Evolutionary conservation across 78 protist genomes (phyloP), one percentile per base, ranked within the genome.

Genomic region (Dictyostelium firmibasis): DNA sequence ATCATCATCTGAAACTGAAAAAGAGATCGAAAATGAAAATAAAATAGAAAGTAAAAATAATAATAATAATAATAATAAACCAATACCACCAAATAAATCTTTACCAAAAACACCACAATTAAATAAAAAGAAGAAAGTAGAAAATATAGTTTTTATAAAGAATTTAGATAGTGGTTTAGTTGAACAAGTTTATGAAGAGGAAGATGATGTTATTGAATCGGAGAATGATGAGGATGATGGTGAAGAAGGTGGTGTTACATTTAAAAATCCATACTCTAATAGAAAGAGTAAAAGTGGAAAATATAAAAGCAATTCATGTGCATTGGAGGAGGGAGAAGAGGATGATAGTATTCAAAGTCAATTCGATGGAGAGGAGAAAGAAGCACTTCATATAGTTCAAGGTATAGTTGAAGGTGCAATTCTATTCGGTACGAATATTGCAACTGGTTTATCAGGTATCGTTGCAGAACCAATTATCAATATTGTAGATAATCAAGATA

Each of bases 381-480:
- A 89, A 7, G 94, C 94, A 14, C 6, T 62, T 6, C 86, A 89
- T 50, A 11, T 89, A 2, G 94, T 25, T 18, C 86, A 89, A 81
- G 94, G 94, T 89, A 27, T 89, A 14, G 84, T 89, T 13, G 94
- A 89, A 47, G 94, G 94, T 89, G 57, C 74, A 2, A 79, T 89
- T 16, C 33, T 64, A 1, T 81, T 89, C 9, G 94, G 94, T n/a
- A 81, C 79, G 27, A 41, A 62, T 18, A 89, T 89, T 75, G 94
- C 53, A 4, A 75, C 76, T 69, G 94, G 94, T 70, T 20, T 81
- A 3, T 44, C 81, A 5, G 94, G 94, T 38, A 27, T 89, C 1
- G 78, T 89, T 31, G 77, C 85, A 0, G 62, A 88, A 25, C 99
- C 99, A 14, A 41, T 81, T 16, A 62, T 91, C 13, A 98, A 97